Evolutionary conservation across 192 early-diverging fungal genomes (phyloP).

Genomic region (Umbelopsis sp.): DNA sequence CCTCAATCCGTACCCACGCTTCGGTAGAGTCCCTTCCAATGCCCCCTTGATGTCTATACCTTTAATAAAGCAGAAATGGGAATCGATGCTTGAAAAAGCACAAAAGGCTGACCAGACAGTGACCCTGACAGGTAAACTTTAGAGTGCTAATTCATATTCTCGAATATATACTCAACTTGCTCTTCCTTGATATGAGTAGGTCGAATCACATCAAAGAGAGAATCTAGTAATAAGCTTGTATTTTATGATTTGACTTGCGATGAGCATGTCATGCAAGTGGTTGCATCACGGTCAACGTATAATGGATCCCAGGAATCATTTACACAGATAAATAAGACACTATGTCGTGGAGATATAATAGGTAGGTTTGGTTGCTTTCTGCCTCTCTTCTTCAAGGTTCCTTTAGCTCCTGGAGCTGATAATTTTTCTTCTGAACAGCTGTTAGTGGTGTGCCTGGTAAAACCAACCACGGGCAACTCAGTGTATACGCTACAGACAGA

Average conservation of each 20-base stretch:
- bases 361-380: conserved; percentile 30
- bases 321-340: conserved; percentile 37
- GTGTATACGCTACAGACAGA: conserved; percentile 57
- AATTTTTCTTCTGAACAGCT: conserved; percentile 18
- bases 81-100: conserved; percentile 30
- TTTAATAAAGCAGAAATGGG: conserved; percentile 32
- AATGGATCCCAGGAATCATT: conserved; percentile 45
- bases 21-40: conserved; percentile 20
- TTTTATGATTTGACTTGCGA: conserved; percentile 74
- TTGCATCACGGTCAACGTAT: conserved; percentile 54
- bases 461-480: conserved; percentile 70
- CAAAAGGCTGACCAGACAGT: conserved; percentile 36
- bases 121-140: conserved; percentile 18
- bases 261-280: conserved; percentile 62
- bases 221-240: conserved; percentile 70
- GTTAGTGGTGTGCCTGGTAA: conserved; percentile 66
- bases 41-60: conserved; percentile 25
- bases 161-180: conserved; percentile 2
- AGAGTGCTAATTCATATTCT: background rate
- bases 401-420: background rate
- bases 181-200: conserved; percentile 42
- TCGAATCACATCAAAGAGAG: conserved; percentile 66
- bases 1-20: conserved; percentile 43
- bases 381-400: background rate
- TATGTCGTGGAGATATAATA: conserved; percentile 69